Percentiles rank a stretch among this genome's conserved stretches.
These are phyloP conservation scores for Teratosphaeria pseudoeucalypti DNA, from an alignment of 2,329 filamentous ascomycete genomes.

Conservation along the genomic window DNA sequence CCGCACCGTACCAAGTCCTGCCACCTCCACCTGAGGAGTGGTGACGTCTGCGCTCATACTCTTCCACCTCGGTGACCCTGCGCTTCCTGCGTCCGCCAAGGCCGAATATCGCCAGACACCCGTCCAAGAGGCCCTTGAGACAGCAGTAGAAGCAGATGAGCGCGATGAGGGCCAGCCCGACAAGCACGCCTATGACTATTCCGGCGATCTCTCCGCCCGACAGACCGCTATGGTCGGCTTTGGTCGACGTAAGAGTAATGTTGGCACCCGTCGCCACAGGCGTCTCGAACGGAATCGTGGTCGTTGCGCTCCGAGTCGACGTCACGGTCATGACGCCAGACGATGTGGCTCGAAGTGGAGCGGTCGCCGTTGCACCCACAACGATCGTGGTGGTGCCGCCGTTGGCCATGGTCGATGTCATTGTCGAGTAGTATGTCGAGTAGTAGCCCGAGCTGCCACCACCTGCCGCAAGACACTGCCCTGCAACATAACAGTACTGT, in stretches of 20 bases:
- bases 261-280: constrained; percentile 45
- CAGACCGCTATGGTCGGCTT: constrained; percentile 29
- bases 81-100: constrained; percentile 36
- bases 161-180: constrained; percentile 55
- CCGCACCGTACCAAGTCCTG: constrained; percentile 38
- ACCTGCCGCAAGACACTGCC: constrained; percentile 48
- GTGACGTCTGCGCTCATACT: constrained; percentile 52
- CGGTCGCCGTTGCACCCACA: constrained; percentile 42
- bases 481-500: constrained; percentile 54
- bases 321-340: constrained; percentile 46
- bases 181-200: constrained; percentile 65
- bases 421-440: constrained; percentile 34
- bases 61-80: constrained; percentile 48
- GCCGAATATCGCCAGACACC: constrained; percentile 50
- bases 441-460: constrained; percentile 35
- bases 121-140: constrained; percentile 44
- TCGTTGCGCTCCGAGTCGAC: constrained; percentile 35
- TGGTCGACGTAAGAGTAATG: constrained; percentile 29
- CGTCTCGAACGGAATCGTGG: constrained; percentile 39
- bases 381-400: constrained; percentile 32
- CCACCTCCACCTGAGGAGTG: constrained; percentile 41
- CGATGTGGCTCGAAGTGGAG: constrained; percentile 40
- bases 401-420: constrained; percentile 30
- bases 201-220: constrained; percentile 68
- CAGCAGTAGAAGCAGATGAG: constrained; percentile 67